Conservation (phyloP, 2,329 filamentous ascomycete genomes). For the Fusarium duplospermum region DNA sequence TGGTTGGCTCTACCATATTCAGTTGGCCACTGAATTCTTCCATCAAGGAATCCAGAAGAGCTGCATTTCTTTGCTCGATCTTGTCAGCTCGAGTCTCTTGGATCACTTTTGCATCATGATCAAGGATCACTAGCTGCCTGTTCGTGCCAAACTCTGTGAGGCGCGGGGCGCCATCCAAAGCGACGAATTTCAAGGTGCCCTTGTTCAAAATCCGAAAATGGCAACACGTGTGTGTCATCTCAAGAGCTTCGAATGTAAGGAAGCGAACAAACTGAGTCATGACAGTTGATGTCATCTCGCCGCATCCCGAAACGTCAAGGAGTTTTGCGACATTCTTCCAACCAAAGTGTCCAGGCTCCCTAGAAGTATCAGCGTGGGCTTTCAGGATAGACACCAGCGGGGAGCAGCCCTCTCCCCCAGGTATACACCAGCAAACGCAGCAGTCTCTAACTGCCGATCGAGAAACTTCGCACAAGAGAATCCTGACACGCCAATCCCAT, state of each 20-base stretch:
- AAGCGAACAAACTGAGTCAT: background rate
- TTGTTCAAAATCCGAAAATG: background rate
- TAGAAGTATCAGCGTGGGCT: background rate
- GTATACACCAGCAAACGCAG: conserved; percentile 1
- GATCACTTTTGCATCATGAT: too few relatives aligned
- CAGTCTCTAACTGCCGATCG: background rate
- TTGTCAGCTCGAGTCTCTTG: background rate
- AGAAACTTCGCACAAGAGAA: background rate
- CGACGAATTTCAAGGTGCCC: rapidly evolving
- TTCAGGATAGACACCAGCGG: background rate
- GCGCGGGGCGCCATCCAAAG: too few relatives aligned
- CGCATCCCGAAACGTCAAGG: background rate
- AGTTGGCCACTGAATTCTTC: background rate
- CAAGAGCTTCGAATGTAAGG: conserved; percentile 2
- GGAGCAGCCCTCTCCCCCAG: background rate
- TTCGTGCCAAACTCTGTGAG: too few relatives aligned
- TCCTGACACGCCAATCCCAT: rapidly evolving
- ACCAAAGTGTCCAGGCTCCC: rapidly evolving
- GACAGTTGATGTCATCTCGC: background rate
- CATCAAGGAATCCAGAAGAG: background rate
- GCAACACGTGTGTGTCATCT: conserved; percentile 5
- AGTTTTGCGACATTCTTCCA: rapidly evolving
- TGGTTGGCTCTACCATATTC: background rate
- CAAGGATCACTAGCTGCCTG: background rate
- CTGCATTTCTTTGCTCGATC: background rate